Evolutionary conservation across 1,139 yeast species (phyloP).

Genomic region (Diutina ranongensis): DNA sequence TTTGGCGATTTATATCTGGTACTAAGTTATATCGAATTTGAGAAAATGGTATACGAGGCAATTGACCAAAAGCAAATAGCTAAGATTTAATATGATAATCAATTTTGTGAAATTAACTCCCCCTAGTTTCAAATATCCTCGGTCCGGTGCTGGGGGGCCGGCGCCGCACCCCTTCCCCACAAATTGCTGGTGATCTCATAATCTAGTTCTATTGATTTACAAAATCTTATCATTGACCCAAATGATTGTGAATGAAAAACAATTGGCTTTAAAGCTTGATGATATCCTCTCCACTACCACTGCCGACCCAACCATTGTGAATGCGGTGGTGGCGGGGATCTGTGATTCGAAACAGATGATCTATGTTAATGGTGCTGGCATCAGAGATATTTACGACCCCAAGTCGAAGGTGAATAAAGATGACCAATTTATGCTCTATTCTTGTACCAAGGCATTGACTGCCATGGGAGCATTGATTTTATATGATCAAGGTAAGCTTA

Average conservation of each 20-base stretch:
- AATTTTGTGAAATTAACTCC: no score
- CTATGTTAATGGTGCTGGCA: neutral
- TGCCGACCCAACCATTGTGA: neutral
- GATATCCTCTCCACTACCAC: neutral
- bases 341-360: neutral
- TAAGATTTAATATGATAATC: neutral
- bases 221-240: no score
- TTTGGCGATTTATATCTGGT: neutral
- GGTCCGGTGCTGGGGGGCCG: no score
- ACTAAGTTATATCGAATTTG: neutral
- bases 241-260: neutral
- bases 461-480: conserved; percentile 35
- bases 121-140: no score
- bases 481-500: conserved; percentile 31
- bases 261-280: neutral
- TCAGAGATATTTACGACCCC: neutral
- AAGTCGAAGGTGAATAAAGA: neutral
- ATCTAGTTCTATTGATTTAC: no score
- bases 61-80: neutral
- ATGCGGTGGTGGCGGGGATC: conserved; percentile 1
- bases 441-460: conserved; percentile 37
- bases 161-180: no score
- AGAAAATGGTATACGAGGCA: conserved; percentile 1
- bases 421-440: conserved; percentile 8
- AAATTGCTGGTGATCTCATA: no score